Conservation (phyloP, 495 filamentous ascomycete species). For the Astrocystis sublimbata region DNA sequence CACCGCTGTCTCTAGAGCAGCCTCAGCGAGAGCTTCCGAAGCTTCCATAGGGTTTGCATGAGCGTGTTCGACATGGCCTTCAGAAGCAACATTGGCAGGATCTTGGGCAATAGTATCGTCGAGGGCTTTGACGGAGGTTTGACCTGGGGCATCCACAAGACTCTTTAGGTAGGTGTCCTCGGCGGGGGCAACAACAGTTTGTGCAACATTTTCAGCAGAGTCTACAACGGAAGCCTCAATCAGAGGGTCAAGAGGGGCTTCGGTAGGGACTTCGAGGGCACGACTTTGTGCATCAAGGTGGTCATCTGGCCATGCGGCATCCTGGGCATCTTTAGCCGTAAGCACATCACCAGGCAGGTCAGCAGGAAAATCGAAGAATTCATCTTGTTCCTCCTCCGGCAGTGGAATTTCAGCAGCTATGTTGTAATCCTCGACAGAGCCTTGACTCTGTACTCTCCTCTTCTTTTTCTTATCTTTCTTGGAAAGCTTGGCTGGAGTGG, state of each 20-base stretch:
- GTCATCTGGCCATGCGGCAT: neutral
- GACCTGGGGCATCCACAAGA: neutral
- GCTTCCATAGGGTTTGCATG: too few relatives aligned
- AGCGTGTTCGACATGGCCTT: neutral
- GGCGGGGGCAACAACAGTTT: neutral
- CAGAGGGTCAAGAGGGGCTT: neutral
- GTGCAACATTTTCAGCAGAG: neutral
- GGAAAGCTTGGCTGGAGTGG: neutral
- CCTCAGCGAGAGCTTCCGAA: neutral
- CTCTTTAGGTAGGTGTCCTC: neutral
- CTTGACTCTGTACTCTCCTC: conserved; percentile 7
- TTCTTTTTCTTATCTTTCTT: conserved; percentile 29
- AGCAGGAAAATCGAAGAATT: neutral
- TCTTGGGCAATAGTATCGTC: neutral
- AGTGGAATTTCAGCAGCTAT: neutral
- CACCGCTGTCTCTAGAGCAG: neutral
- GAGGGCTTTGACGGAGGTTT: neutral
- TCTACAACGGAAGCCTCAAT: neutral
- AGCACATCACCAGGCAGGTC: neutral
- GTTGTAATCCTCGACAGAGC: neutral
- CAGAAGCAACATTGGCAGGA: neutral
- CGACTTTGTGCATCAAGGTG: neutral
- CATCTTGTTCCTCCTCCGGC: neutral
- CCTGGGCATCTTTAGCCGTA: conserved; percentile 6
- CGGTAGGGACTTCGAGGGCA: neutral